phyloP scores from a whole-genome alignment of 306 rosid species.

The Cicer bijugum region DNA sequence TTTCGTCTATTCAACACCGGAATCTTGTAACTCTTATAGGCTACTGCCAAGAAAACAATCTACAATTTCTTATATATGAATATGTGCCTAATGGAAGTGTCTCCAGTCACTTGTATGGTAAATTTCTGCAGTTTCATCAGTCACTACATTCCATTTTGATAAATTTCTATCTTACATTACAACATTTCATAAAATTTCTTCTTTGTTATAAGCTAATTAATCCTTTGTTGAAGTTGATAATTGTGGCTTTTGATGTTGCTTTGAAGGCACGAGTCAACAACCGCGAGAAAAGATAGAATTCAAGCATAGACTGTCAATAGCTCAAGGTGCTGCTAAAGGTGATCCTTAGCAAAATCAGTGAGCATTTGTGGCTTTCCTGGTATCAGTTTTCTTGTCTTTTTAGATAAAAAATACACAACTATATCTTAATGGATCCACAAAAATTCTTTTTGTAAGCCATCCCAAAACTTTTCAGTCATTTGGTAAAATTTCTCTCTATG shows the following conservation, averaged over 20 bases:
- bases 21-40: constrained; percentile 87
- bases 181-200: constrained; percentile 6
- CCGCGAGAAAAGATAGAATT: constrained; percentile 79
- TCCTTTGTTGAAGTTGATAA: constrained; percentile 35
- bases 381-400: constrained; percentile 82
- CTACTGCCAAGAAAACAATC: constrained; percentile 88
- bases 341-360: constrained; percentile 99
- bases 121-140: constrained; percentile 50
- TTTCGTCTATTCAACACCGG: constrained; percentile 76
- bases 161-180: neutral
- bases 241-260: constrained; percentile 31
- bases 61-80: constrained; percentile 86
- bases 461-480: constrained; percentile 48
- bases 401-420: constrained; percentile 54
- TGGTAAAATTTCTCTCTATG: constrained; percentile 36
- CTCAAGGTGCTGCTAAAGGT: constrained; percentile 99
- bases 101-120: constrained; percentile 93
- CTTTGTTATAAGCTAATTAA: constrained; percentile 21
- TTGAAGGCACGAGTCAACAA: constrained; percentile 67
- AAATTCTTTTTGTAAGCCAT: constrained; percentile 54
- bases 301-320: constrained; percentile 85
- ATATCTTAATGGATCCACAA: constrained; percentile 58
- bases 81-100: constrained; percentile 88
- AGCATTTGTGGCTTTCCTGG: constrained; percentile 99
- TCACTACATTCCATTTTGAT: constrained; percentile 14